A percentile compares a stretch with the other conserved stretches of the same genome.
Evolutionary conservation across 1,139 yeast species (phyloP).

Genomic region (Candida sanyaensis): DNA sequence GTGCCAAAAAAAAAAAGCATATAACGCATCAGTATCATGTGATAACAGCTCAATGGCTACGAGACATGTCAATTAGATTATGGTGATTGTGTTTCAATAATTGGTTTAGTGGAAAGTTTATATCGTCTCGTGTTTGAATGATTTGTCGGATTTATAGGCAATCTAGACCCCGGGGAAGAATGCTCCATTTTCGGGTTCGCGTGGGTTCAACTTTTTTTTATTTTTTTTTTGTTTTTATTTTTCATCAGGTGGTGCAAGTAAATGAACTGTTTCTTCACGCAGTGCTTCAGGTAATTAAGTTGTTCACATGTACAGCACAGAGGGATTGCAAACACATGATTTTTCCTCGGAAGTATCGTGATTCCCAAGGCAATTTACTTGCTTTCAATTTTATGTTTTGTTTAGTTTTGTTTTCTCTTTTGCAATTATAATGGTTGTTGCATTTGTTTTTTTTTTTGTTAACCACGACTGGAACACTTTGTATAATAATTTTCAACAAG

Average conservation of each 20-base stretch:
- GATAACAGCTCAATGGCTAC: background rate
- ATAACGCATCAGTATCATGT: background rate
- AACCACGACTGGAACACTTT: background rate
- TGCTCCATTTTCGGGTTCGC: constrained; percentile 4
- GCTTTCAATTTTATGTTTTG: too few relatives aligned
- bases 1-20: background rate
- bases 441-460: background rate
- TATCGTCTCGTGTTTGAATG: background rate
- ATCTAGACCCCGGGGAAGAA: constrained; percentile 4
- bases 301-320: background rate
- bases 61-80: background rate
- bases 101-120: background rate
- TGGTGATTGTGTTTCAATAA: background rate
- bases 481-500: background rate
- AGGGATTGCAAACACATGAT: background rate
- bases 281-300: background rate
- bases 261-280: background rate
- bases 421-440: background rate
- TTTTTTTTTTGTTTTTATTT: background rate
- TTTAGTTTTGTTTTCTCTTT: too few relatives aligned
- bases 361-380: background rate
- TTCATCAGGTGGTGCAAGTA: constrained; percentile 4
- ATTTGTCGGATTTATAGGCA: background rate
- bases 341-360: background rate
- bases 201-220: background rate